These are phyloP conservation scores for Cladophialophora bantiana DNA, from an alignment of 2,329 filamentous ascomycete species.

Conservation along the genomic window DNA sequence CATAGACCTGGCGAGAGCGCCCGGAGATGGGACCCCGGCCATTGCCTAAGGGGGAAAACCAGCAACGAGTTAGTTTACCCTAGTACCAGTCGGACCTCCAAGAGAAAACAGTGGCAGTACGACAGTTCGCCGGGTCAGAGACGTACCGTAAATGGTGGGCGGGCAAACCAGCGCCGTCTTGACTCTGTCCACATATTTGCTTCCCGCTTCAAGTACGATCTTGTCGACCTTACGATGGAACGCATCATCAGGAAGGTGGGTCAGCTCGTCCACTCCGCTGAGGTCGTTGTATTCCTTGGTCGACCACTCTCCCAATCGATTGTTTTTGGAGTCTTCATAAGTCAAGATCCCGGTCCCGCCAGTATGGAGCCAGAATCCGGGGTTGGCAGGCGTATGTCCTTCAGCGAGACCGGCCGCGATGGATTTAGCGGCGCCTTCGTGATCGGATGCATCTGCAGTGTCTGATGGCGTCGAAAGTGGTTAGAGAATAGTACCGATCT, in stretches of 20 bases:
- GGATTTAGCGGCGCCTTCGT: conserved; percentile 50
- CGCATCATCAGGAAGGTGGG: conserved; percentile 52
- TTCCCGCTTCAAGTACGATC: conserved; percentile 63
- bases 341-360: conserved; percentile 54
- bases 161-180: conserved; percentile 70
- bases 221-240: conserved; percentile 73
- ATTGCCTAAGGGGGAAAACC: conserved; percentile 46
- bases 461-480: conserved; percentile 22
- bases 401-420: conserved; percentile 46
- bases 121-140: neutral
- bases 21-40: conserved; percentile 64
- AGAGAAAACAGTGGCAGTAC: conserved; percentile 1
- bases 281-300: conserved; percentile 55
- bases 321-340: conserved; percentile 49
- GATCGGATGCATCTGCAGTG: conserved; percentile 48
- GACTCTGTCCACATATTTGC: conserved; percentile 53
- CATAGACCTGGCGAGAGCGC: conserved; percentile 64
- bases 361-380: conserved; percentile 53
- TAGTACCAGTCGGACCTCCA: neutral
- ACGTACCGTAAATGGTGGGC: conserved; percentile 66
- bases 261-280: conserved; percentile 51
- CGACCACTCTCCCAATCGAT: conserved; percentile 50
- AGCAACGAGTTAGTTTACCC: neutral
- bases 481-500: conserved; percentile 7
- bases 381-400: conserved; percentile 44